These are phyloP conservation scores for Silene uniflora DNA, from an alignment of 148 eudicot species.

Conservation along the genomic window DNA sequence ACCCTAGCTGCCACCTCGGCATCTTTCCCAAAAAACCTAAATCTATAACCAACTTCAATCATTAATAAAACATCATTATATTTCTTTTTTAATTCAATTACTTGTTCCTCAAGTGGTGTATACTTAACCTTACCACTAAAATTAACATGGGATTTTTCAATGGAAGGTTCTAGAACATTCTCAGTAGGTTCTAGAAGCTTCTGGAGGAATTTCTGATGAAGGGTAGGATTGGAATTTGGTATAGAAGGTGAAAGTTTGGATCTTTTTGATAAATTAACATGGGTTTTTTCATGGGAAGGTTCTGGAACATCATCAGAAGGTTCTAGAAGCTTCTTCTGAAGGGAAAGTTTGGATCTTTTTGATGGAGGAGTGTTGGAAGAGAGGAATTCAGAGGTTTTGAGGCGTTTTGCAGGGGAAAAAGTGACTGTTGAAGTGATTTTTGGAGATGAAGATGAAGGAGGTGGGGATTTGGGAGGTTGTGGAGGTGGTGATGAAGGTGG, in stretches of 20 bases:
- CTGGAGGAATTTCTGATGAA: conserved; percentile 65
- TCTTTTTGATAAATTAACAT: conserved; percentile 28
- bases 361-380: conserved; percentile 34
- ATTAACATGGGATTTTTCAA: conserved; percentile 12
- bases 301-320: conserved; percentile 50
- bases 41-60: conserved; percentile 91
- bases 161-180: conserved; percentile 40
- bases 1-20: conserved; percentile 92
- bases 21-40: conserved; percentile 78
- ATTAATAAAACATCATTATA: conserved; percentile 83
- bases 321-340: conserved; percentile 59
- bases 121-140: conserved; percentile 36
- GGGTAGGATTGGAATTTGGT: conserved; percentile 48
- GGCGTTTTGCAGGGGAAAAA: conserved; percentile 80
- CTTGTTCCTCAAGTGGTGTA: conserved; percentile 88
- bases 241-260: conserved; percentile 45
- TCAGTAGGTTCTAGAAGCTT: conserved; percentile 77
- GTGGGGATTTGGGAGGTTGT: conserved; percentile 13
- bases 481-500: conserved; percentile 26
- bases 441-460: conserved; percentile 52
- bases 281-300: conserved; percentile 26
- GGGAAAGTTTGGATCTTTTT: too few species aligned
- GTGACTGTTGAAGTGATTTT: conserved; percentile 67
- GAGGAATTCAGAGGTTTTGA: conserved; percentile 40
- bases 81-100: conserved; percentile 59